Evolutionary conservation across 192 early-diverging fungal species (phyloP), one percentile per base, ranked within the genome.

Genomic region (Funneliformis mosseae): DNA sequence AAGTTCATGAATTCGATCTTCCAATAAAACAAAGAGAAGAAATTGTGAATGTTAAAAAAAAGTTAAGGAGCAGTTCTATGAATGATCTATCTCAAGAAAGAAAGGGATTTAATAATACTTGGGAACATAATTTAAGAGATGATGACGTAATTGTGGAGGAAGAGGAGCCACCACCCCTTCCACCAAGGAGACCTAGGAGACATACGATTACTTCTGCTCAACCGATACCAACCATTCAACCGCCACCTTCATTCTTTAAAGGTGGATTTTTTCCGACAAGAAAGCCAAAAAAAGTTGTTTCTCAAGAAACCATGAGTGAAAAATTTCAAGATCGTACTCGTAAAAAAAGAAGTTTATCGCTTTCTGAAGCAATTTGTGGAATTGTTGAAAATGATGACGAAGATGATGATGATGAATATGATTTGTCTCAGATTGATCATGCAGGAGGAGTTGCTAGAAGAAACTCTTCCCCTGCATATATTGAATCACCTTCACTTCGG

Each of bases 391-490:
- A 43, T 23, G 68, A 70, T 43, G 68, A 70, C 5, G 68, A 70
- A 10, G 68, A 70, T 8, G 68, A 70, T n/a, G 21, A 42, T 70
- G 68, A 70, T 2, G 68, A 70, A 8, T 70, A n/a, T 70, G 68
- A 70, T 70, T 42, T 70, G 10, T 70, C 41, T 70, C 9, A 18
- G 21, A 70, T 42, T 43, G 39, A 70, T 70, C 68, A 42, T 45
- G 39, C 68, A 10, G 68, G 39, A 41, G 39, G 33, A n/a, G 42
- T 70, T n/a, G 18, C 28, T 11, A 70, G 21, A 70, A 70, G 68
- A 70, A 70, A 70, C 43, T 70, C 41, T 42, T 70, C 68, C 12
- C 64, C 64, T 33, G 64, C 64, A 67, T 70, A 41, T 41, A 43
- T 43, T n/a, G 68, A 21, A 41, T 43, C 33, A 70, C 1, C 11